phyloP scores from a whole-genome alignment of 1,139 yeast species.

The Nakaseomyces delphensis region DNA sequence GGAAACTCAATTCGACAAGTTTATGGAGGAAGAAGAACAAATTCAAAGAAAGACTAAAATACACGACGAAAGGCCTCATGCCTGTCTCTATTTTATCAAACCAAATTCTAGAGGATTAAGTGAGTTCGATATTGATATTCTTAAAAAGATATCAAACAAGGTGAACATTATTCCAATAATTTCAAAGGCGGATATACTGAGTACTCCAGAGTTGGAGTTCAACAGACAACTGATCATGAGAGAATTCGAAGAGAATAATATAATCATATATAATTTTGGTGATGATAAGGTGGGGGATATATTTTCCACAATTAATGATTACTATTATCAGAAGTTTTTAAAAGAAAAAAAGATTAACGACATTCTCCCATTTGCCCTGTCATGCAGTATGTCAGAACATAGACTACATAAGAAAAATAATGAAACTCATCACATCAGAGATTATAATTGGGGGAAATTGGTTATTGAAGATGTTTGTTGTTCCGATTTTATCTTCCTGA shows the following conservation, averaged over 20 bases:
- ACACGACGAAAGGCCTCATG: constrained; percentile 56
- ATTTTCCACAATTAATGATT: constrained; percentile 20
- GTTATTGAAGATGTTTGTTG: constrained; percentile 80
- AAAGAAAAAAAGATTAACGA: constrained; percentile 29
- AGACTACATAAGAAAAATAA: constrained; percentile 21
- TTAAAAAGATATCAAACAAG: constrained; percentile 42
- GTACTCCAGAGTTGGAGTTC: constrained; percentile 38
- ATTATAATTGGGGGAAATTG: constrained; percentile 91
- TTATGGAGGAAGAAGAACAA: constrained; percentile 52
- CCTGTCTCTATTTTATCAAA: constrained; percentile 49
- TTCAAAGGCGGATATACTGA: constrained; percentile 50
- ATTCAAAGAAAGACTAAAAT: constrained; percentile 47
- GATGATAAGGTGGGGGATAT: constrained; percentile 31
- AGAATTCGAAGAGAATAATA: constrained; percentile 38
- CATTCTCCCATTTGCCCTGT: constrained; percentile 41
- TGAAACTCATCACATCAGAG: constrained; percentile 39
- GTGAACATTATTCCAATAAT: constrained; percentile 53
- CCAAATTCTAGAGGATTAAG: constrained; percentile 48
- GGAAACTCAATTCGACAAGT: constrained; percentile 47
- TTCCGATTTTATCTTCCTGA: constrained; percentile 76
- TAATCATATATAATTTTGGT: constrained; percentile 45
- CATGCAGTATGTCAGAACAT: constrained; percentile 36
- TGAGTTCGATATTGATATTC: constrained; percentile 40
- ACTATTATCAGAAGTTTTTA: constrained; percentile 14
- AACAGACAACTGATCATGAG: constrained; percentile 40